Percentiles rank a stretch among this genome's conserved stretches.
phyloP scores from a whole-genome alignment of 108 stramenopile species.

The Chaetoceros muelleri region DNA sequence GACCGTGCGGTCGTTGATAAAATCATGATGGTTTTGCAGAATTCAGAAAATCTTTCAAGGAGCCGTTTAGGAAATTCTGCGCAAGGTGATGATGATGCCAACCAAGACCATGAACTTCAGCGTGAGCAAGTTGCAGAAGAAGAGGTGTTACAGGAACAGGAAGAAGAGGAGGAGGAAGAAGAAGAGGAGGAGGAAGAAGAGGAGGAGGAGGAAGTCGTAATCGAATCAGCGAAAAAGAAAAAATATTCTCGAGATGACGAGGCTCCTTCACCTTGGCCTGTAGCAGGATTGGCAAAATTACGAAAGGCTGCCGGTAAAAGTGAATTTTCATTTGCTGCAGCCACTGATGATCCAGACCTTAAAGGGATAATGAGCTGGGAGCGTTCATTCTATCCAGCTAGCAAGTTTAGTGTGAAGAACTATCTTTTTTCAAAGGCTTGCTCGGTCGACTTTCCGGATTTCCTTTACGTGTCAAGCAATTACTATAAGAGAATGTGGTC shows the following conservation, averaged over 20 bases:
- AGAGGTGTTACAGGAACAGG: conserved; percentile 96
- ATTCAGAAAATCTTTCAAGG: conserved; percentile 74
- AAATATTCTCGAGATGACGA: conserved; percentile 96
- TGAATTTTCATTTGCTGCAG: neutral
- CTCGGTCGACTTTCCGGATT: conserved; percentile 71
- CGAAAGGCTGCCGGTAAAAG: neutral
- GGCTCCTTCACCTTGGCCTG: conserved; percentile 85
- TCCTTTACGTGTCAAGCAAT: conserved; percentile 85
- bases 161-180: conserved; percentile 92
- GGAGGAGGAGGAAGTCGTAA: conserved; percentile 91
- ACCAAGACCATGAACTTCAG: conserved; percentile 79
- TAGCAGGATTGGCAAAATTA: conserved; percentile 11
- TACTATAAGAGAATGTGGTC: conserved; percentile 93
- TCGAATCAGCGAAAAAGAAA: conserved; percentile 87
- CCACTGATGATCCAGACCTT: neutral
- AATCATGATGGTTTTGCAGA: conserved; percentile 87
- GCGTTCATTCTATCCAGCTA: conserved; percentile 88
- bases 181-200: conserved; percentile 86
- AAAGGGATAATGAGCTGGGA: conserved; percentile 31
- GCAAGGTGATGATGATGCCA: conserved; percentile 74
- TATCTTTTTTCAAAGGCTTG: conserved; percentile 72
- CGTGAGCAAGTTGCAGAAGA: conserved; percentile 95
- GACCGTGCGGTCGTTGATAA: conserved; percentile 88
- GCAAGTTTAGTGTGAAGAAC: conserved; percentile 91
- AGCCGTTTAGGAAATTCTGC: conserved; percentile 33